These are phyloP conservation scores for Stachybotrys chlorohalonatus DNA, from an alignment of 2,329 filamentous ascomycete genomes.

Conservation along the genomic window DNA sequence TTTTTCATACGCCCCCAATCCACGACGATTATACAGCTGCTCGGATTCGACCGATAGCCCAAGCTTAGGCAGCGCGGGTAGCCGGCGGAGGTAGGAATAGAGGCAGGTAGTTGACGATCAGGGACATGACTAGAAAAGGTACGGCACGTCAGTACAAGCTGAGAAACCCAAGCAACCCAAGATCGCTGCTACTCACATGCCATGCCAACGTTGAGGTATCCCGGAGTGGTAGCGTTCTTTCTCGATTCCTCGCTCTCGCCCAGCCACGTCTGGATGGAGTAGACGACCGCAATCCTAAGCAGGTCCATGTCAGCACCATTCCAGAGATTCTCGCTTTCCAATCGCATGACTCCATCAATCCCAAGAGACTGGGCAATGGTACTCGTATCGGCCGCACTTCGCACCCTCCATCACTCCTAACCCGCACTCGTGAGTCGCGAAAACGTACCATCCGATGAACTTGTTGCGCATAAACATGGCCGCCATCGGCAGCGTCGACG, in stretches of 20 bases:
- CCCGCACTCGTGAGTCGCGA: background rate
- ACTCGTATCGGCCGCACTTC: no score
- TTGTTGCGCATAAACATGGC: slow-evolving; percentile 91
- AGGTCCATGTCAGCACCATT: background rate
- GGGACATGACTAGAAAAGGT: slow-evolving; percentile 43
- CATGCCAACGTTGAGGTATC: slow-evolving; percentile 68
- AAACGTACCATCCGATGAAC: slow-evolving; percentile 56
- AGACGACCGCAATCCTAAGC: slow-evolving; percentile 60
- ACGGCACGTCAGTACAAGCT: background rate
- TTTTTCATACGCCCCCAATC: background rate
- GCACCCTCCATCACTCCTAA: slow-evolving; percentile 3
- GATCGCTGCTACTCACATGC: slow-evolving; percentile 45
- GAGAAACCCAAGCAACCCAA: slow-evolving; percentile 2
- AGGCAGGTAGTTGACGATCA: slow-evolving; percentile 42
- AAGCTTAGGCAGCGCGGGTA: background rate
- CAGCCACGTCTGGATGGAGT: slow-evolving; percentile 68
- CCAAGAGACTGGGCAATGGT: no score
- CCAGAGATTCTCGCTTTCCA: background rate
- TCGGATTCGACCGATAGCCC: background rate
- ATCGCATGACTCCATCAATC: no score
- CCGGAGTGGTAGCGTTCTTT: slow-evolving; percentile 58
- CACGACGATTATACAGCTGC: background rate
- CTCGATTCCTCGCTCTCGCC: slow-evolving; percentile 61
- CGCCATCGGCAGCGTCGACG: slow-evolving; percentile 86
- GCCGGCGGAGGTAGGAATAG: slow-evolving; percentile 36